Evolutionary conservation across 805 yeast species (phyloP).

Genomic region (Nakazawaea laoshanensis): DNA sequence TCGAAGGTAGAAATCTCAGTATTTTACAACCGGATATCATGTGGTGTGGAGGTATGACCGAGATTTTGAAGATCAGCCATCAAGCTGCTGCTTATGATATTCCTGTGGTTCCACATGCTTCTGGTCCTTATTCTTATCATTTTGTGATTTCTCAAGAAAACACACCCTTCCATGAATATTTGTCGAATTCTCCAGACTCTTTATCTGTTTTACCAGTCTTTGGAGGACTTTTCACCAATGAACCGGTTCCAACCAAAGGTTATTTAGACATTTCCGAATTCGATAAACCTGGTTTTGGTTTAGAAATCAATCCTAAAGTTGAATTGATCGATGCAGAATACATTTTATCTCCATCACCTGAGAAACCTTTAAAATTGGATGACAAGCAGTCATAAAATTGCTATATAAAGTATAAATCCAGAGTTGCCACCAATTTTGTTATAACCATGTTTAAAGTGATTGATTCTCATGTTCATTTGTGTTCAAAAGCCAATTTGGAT

Average conservation of each 20-base stretch:
- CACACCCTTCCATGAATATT: conserved; percentile 44
- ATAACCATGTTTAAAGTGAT: conserved; percentile 12
- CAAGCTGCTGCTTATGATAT: conserved; percentile 46
- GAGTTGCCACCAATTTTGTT: not conserved
- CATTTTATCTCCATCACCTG: conserved; percentile 30
- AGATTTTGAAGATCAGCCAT: conserved; percentile 33
- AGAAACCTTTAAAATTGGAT: conserved; percentile 21
- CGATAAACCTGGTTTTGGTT: conserved; percentile 43
- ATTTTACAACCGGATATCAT: conserved; percentile 44
- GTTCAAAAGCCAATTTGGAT: conserved; percentile 1
- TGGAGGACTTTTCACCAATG: conserved; percentile 36
- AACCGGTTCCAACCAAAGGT: conserved; percentile 38
- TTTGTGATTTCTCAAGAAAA: conserved; percentile 39
- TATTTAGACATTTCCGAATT: conserved; percentile 28
- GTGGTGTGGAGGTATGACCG: conserved; percentile 49
- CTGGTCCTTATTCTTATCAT: conserved; percentile 46
- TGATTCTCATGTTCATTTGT: conserved; percentile 28
- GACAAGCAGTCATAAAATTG: not conserved
- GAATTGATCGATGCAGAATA: conserved; percentile 30
- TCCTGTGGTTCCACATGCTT: conserved; percentile 46
- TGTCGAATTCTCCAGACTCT: conserved; percentile 42
- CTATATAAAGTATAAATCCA: no score
- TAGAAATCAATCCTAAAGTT: conserved; percentile 34
- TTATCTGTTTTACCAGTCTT: conserved; percentile 35
- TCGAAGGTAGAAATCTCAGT: conserved; percentile 39